A percentile compares a stretch with the other conserved stretches of the same genome.
Conservation (phyloP, 2,329 filamentous ascomycete species). For the Massarina eburnea region DNA sequence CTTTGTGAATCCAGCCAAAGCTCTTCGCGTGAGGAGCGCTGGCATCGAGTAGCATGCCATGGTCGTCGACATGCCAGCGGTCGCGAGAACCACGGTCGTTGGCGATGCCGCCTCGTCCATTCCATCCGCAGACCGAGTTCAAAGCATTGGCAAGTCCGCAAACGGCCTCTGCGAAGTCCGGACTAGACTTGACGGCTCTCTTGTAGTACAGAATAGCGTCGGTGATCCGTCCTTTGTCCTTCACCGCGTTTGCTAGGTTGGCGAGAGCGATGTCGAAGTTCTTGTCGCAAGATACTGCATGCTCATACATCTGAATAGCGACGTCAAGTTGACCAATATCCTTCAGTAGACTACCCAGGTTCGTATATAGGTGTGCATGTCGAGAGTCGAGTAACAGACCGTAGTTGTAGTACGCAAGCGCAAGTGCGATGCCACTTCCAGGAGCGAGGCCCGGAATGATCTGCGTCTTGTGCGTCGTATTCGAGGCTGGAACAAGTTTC, state of each 20-base stretch:
- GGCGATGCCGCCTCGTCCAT: slow-evolving; percentile 80
- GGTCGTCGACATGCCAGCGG: slow-evolving; percentile 88
- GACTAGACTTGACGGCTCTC: slow-evolving; percentile 86
- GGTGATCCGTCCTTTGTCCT: slow-evolving; percentile 88
- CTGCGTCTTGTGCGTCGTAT: slow-evolving; percentile 36
- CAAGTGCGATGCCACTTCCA: slow-evolving; percentile 84
- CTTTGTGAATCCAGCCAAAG: slow-evolving; percentile 81
- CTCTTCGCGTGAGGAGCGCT: slow-evolving; percentile 61
- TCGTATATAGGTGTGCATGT: slow-evolving; percentile 96
- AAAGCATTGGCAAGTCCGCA: slow-evolving; percentile 93
- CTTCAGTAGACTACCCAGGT: slow-evolving; percentile 90
- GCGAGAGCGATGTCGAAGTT: slow-evolving; percentile 96
- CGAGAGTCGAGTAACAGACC: slow-evolving; percentile 81
- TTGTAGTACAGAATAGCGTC: slow-evolving; percentile 93
- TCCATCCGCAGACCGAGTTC: slow-evolving; percentile 96
- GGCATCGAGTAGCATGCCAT: slow-evolving; percentile 79
- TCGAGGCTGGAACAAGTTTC: slow-evolving; percentile 46
- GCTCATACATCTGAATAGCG: slow-evolving; percentile 96
- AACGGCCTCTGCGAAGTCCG: slow-evolving; percentile 94
- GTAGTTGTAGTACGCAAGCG: slow-evolving; percentile 93
- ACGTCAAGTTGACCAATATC: slow-evolving; percentile 91
- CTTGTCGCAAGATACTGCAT: slow-evolving; percentile 87
- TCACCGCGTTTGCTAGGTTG: slow-evolving; percentile 95
- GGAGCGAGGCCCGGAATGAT: slow-evolving; percentile 81
- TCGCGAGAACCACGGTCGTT: slow-evolving; percentile 74